These are phyloP conservation scores for Trichoderma afroharzianum DNA, from an alignment of 2,329 filamentous ascomycete genomes.

Conservation along the genomic window DNA sequence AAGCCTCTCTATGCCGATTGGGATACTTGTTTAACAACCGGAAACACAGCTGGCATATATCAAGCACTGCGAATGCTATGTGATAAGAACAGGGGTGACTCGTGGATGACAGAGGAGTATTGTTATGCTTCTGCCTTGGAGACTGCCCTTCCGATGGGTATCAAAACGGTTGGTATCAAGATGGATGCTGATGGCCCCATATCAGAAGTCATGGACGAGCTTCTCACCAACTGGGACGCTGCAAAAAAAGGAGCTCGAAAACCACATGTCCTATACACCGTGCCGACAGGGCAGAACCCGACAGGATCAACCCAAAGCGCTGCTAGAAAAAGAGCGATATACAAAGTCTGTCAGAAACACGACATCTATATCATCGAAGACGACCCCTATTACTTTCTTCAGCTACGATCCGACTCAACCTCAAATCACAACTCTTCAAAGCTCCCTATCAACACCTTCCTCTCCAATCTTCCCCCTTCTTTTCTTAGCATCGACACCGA, in stretches of 20 bases:
- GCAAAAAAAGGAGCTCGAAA: conserved; percentile 33
- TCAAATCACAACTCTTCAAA: conserved; percentile 52
- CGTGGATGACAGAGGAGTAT: conserved; percentile 34
- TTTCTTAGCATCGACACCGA: conserved; percentile 78
- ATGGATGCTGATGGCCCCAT: conserved; percentile 66
- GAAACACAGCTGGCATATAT: conserved; percentile 66
- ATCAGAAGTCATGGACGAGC: conserved; percentile 57
- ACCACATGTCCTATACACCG: conserved; percentile 51
- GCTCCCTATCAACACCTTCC: conserved; percentile 64
- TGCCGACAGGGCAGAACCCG: conserved; percentile 77
- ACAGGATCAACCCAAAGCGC: conserved; percentile 71
- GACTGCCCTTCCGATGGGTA: not conserved
- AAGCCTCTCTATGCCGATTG: conserved; percentile 71
- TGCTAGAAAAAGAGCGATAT: conserved; percentile 63
- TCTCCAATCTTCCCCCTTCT: conserved; percentile 60
- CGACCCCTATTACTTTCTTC: conserved; percentile 84
- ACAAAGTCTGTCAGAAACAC: conserved; percentile 70
- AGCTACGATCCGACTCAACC: conserved; percentile 60
- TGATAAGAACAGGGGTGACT: conserved; percentile 52
- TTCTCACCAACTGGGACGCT: conserved; percentile 62
- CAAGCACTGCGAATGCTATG: conserved; percentile 64
- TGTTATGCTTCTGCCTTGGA: not conserved
- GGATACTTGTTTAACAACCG: conserved; percentile 63
- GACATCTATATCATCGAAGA: conserved; percentile 80
- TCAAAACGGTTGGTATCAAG: conserved; percentile 50